phyloP scores from a whole-genome alignment of 441 rosid genomes.

The Croton setiger region DNA sequence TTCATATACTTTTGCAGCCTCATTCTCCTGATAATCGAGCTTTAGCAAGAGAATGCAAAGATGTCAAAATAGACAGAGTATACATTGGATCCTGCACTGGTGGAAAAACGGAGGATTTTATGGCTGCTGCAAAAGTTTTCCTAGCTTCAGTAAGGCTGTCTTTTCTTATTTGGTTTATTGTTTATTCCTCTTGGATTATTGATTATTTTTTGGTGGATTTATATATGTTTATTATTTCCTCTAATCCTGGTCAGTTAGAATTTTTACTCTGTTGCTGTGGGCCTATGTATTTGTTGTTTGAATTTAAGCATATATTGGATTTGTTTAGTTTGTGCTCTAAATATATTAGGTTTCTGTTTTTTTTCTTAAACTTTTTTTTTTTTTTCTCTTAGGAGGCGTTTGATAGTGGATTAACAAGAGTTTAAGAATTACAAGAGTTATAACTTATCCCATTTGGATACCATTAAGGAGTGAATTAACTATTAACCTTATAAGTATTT shows the following conservation, averaged over 20 bases:
- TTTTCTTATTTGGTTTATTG: constrained; percentile 2
- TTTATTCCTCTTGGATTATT: background rate
- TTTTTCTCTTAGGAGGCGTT: no score
- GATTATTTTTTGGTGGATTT: constrained; percentile 3
- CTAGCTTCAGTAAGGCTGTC: constrained; percentile 61
- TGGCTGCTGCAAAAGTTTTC: constrained; percentile 90
- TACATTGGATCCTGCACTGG: constrained; percentile 98
- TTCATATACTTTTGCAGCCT: constrained; percentile 48
- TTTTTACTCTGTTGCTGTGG: background rate
- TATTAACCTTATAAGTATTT: no score
- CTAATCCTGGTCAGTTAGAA: no score
- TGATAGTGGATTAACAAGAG: no score
- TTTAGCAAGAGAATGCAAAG: constrained; percentile 97
- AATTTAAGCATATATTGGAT: background rate
- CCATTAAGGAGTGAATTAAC: no score
- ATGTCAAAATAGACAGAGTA: constrained; percentile 92
- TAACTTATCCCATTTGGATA: no score
- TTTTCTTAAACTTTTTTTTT: no score
- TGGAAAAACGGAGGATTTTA: constrained; percentile 91
- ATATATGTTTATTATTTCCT: no score
- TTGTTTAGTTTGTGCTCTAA: background rate
- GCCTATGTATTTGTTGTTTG: background rate
- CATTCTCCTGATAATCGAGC: constrained; percentile 97
- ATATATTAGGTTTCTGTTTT: background rate
- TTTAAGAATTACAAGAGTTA: no score